Evolutionary conservation across 176 grass and related monocot genomes (phyloP), one percentile per base, ranked within the genome.

Genomic region (Luzula sylvatica): DNA sequence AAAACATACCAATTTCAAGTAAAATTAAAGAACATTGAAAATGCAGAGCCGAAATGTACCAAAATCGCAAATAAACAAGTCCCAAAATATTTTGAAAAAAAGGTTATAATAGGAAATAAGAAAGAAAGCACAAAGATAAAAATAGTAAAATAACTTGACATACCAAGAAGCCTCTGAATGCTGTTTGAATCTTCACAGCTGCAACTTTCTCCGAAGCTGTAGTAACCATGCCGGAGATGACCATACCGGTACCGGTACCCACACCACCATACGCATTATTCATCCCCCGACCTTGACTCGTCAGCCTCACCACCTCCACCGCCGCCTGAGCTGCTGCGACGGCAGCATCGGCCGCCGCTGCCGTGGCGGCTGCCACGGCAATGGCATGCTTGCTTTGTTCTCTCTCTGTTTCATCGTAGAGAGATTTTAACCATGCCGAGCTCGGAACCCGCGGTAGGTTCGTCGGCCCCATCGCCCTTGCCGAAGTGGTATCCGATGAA

Each of bases 331-430:
- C 85, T 0, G 92, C 92, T 0, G 85, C 92, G 8, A 96, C 68
- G 3, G 92, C 92, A 1, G 85, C 85, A 56, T 96, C 85, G 0
- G 92, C 84, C 0, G 92, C 92, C 0, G 64, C 81, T 0, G 80
- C 78, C 0, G 92, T 89, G 7, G 92, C 92, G 29, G 92, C 92
- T 0, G 85, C 92, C 0, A 89, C 81, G 0, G 92, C 85, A 58
- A 96, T 90, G 45, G 85, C 92, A 44, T 90, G 85, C 81, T 83
- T 90, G 85, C 74, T 98, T 78, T 90, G 92, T 60, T 90, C 81
- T 54, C 83, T 65, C 32, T 77, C 85, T 1, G 38, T 82, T 12
- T 86, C 83, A 5, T 50, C 42, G 58, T 90, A 98, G 23, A 98
- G 3, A 2, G 92, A 90, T 55, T 66, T 68, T 42, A 87, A 75